These are phyloP conservation scores for Ochetophila trinervis DNA, from an alignment of 306 rosid genomes.

Conservation along the genomic window DNA sequence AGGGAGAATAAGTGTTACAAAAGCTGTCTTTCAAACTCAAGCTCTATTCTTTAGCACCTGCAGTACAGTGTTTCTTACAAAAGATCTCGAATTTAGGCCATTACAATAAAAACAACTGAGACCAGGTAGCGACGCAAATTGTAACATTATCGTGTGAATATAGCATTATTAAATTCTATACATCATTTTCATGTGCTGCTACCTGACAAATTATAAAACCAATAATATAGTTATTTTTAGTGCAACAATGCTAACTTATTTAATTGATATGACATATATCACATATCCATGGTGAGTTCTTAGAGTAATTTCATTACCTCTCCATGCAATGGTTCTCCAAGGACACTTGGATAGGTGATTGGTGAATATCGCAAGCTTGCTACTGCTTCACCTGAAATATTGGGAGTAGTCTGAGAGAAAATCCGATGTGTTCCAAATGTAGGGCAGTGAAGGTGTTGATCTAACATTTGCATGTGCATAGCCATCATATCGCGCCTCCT, in stretches of 20 bases:
- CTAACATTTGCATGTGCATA: slow-evolving; percentile 98
- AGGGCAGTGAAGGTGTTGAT: slow-evolving; percentile 98
- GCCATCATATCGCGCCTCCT: slow-evolving; percentile 99
- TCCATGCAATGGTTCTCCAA: slow-evolving; percentile 96
- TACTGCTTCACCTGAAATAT: slow-evolving; percentile 57
- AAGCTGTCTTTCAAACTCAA: too few species aligned
- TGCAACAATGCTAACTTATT: slow-evolving; percentile 4
- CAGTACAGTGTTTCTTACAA: too few species aligned
- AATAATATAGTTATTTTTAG: slow-evolving; percentile 2
- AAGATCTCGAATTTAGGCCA: too few species aligned
- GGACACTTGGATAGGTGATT: slow-evolving; percentile 89
- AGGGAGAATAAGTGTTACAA: too few species aligned
- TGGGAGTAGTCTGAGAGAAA: slow-evolving; percentile 63
- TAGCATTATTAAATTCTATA: too few species aligned
- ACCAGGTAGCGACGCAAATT: background rate
- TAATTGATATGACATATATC: background rate
- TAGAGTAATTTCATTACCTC: slow-evolving; percentile 61
- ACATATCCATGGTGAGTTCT: slow-evolving; percentile 23
- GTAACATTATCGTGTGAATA: too few species aligned
- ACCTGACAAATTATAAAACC: background rate
- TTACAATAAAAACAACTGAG: too few species aligned
- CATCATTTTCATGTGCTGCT: too few species aligned
- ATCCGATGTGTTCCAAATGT: slow-evolving; percentile 88
- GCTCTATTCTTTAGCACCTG: too few species aligned
- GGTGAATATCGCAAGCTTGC: slow-evolving; percentile 75